These are phyloP conservation scores for Sicyos baderoa DNA, from an alignment of 306 rosid species.

Conservation along the genomic window DNA sequence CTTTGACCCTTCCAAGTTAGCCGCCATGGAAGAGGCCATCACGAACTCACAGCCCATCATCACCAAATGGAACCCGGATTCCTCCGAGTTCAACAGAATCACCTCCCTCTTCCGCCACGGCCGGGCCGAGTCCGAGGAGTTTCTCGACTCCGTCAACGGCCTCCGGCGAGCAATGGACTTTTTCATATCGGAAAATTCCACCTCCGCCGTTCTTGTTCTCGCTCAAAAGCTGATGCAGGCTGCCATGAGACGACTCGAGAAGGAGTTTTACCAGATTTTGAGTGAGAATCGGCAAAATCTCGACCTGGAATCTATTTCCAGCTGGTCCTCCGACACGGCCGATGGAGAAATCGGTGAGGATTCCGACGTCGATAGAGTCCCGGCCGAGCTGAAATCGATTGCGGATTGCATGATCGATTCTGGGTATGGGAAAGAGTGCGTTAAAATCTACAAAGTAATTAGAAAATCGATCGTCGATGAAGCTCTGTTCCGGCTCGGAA, in stretches of 20 bases:
- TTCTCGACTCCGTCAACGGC: slow-evolving; percentile 25
- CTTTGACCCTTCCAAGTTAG: slow-evolving; percentile 11
- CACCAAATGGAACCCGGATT: slow-evolving; percentile 37
- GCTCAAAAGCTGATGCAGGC: slow-evolving; percentile 46
- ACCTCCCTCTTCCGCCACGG: slow-evolving; percentile 34
- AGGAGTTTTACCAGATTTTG: slow-evolving; percentile 36
- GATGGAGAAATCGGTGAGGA: background rate
- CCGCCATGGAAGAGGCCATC: slow-evolving; percentile 33
- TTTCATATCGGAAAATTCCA: slow-evolving; percentile 20
- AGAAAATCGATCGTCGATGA: slow-evolving; percentile 41
- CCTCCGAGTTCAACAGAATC: slow-evolving; percentile 26
- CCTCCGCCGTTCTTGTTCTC: slow-evolving; percentile 27
- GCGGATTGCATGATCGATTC: slow-evolving; percentile 48
- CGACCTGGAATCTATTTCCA: slow-evolving; percentile 39
- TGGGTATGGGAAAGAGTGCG: slow-evolving; percentile 49
- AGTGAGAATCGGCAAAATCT: slow-evolving; percentile 27
- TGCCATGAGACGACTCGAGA: slow-evolving; percentile 43
- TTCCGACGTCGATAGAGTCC: slow-evolving; percentile 22
- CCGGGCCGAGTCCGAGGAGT: slow-evolving; percentile 32
- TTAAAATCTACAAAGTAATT: slow-evolving; percentile 29
- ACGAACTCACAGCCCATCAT: slow-evolving; percentile 28
- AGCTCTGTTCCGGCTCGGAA: slow-evolving; percentile 34
- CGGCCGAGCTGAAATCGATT: slow-evolving; percentile 33
- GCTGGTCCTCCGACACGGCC: slow-evolving; percentile 11
- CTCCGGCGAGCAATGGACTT: slow-evolving; percentile 33